Conservation (phyloP, 352 stramenopile genomes). For the Blastocystis sp. region DNA sequence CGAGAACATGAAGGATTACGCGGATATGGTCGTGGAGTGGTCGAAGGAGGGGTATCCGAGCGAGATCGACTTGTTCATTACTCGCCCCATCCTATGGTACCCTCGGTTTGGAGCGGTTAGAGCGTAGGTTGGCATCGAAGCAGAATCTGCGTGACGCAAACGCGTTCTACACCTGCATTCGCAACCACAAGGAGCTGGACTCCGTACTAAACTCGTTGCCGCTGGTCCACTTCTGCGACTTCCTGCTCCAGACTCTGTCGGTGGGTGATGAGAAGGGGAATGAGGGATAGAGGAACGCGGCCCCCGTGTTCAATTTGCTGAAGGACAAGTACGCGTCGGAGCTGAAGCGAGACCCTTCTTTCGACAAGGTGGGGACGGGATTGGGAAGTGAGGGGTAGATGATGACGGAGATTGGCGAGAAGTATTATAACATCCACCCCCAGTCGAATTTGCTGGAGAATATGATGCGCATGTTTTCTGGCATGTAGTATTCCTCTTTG, state of each 20-base stretch:
- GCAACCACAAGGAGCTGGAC: constrained; percentile 78
- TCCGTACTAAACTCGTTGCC: constrained; percentile 80
- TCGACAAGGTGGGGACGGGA: constrained; percentile 81
- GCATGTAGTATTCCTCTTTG: constrained; percentile 33
- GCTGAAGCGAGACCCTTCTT: constrained; percentile 81
- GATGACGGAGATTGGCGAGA: constrained; percentile 49
- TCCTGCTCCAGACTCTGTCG: constrained; percentile 84
- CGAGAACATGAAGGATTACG: constrained; percentile 81
- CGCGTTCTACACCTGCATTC: constrained; percentile 81
- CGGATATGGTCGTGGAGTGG: constrained; percentile 82
- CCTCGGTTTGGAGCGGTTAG: constrained; percentile 54
- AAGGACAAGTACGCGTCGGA: constrained; percentile 83
- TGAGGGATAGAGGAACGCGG: constrained; percentile 80
- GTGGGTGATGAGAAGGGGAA: constrained; percentile 75
- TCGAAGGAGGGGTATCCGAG: constrained; percentile 82
- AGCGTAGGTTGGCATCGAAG: constrained; percentile 80
- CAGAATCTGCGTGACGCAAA: constrained; percentile 87
- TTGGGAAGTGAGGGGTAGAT: background rate
- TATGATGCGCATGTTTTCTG: constrained; percentile 68
- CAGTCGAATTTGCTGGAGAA: constrained; percentile 20
- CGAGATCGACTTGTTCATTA: constrained; percentile 83
- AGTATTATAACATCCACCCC: constrained; percentile 59
- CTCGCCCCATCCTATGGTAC: constrained; percentile 83
- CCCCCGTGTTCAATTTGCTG: constrained; percentile 85
- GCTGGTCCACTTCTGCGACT: constrained; percentile 84